These are phyloP conservation scores for Rubus parviflorus DNA, from an alignment of 306 rosid genomes.

Conservation along the genomic window DNA sequence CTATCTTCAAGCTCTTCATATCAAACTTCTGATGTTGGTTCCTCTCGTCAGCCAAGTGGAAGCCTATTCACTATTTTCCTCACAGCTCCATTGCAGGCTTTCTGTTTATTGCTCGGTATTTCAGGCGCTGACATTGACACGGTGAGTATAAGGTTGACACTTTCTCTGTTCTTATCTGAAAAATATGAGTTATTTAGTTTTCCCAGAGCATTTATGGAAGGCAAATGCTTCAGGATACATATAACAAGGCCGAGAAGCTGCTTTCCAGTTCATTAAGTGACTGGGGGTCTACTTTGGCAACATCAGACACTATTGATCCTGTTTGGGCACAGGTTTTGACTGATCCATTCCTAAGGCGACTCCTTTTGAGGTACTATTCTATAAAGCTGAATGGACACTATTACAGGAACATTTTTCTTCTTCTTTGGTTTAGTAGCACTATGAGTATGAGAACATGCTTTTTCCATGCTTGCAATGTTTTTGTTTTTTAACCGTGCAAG, in stretches of 20 bases:
- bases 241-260: conserved; percentile 66
- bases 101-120: conserved; percentile 74
- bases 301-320: conserved; percentile 62
- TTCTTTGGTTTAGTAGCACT: neutral
- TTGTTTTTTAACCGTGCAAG: neutral
- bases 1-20: conserved; percentile 65
- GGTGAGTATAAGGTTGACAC: conserved; percentile 44
- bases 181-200: conserved; percentile 3
- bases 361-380: conserved; percentile 68
- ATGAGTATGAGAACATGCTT: neutral
- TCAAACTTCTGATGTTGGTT: conserved; percentile 40
- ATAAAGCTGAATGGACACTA: neutral
- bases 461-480: neutral
- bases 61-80: conserved; percentile 91
- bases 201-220: neutral
- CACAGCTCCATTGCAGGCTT: conserved; percentile 88
- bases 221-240: conserved; percentile 58
- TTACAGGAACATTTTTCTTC: neutral
- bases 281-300: conserved; percentile 70
- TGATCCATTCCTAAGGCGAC: conserved; percentile 89
- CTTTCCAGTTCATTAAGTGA: conserved; percentile 57
- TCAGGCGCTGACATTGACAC: conserved; percentile 65
- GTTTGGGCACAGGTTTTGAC: conserved; percentile 83
- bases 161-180: conserved; percentile 20
- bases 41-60: conserved; percentile 55